A percentile compares a stretch with the other conserved stretches of the same genome.
phyloP scores from a whole-genome alignment of 75 land plant genomes.

The Sequoiadendron giganteum region DNA sequence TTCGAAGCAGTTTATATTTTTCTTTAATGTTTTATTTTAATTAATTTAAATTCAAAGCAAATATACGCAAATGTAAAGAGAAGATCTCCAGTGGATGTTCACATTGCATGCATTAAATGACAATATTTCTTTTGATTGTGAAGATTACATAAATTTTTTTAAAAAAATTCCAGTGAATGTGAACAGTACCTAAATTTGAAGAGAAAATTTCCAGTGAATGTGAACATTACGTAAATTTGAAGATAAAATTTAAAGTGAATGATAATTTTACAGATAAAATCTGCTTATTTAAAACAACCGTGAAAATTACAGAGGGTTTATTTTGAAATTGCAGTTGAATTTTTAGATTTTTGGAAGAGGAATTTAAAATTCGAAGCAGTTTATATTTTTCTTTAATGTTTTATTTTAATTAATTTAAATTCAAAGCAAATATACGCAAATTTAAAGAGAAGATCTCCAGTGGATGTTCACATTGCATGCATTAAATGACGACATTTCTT shows the following conservation, averaged over 20 bases:
- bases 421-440: not conserved
- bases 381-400: not conserved
- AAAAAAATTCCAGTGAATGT: too few species aligned
- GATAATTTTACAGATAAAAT: too few species aligned
- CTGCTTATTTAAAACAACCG: not conserved
- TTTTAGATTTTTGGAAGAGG: not conserved
- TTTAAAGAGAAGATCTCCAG: too few species aligned
- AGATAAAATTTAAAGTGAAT: too few species aligned
- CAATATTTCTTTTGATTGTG: too few species aligned
- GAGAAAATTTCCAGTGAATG: not conserved
- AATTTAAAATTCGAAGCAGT: not conserved
- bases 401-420: not conserved
- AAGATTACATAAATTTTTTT: too few species aligned
- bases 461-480: not conserved
- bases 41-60: not conserved
- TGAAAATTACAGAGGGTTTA: not conserved
- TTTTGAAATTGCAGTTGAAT: not conserved
- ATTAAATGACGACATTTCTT: too few species aligned
- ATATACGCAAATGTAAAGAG: too few species aligned
- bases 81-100: not conserved
- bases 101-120: not conserved
- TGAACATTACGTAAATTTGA: too few species aligned
- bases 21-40: not conserved
- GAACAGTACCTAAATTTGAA: too few species aligned
- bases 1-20: not conserved